These are phyloP conservation scores for Bolboschoenus planiculmis DNA, from an alignment of 176 grass and related monocot species.

Conservation along the genomic window DNA sequence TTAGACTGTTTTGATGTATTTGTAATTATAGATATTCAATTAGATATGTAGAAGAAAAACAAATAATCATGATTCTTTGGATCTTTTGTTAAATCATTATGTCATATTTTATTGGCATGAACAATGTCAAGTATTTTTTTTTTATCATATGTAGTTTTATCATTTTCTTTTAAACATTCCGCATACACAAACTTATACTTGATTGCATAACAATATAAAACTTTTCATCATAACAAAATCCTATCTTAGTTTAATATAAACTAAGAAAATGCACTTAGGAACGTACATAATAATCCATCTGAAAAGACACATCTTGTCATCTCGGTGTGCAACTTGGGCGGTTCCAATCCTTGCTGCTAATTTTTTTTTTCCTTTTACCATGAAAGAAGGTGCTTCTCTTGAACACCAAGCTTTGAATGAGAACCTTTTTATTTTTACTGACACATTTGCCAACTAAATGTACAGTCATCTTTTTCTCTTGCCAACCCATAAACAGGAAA, in stretches of 20 bases:
- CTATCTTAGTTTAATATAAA: no score
- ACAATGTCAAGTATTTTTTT: background rate
- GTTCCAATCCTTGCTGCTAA: background rate
- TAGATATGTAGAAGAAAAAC: no score
- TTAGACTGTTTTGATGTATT: no score
- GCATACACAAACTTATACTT: background rate
- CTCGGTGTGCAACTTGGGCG: background rate
- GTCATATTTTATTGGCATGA: background rate
- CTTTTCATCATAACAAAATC: background rate
- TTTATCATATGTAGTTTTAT: background rate
- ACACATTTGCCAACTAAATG: conserved; percentile 53
- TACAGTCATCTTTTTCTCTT: conserved; percentile 38
- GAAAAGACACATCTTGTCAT: background rate
- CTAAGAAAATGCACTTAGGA: no score
- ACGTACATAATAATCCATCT: background rate
- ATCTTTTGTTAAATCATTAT: background rate
- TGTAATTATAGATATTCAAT: no score
- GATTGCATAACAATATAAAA: background rate
- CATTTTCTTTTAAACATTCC: background rate
- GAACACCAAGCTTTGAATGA: conserved; percentile 86
- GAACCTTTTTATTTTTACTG: conserved; percentile 56
- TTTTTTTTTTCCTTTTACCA: conserved; percentile 29
- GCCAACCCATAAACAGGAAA: conserved; percentile 53
- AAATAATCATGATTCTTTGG: background rate
- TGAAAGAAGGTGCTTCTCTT: conserved; percentile 77